phyloP scores from a whole-genome alignment of 208 protist species.

The Strigomonas oncopelti region DNA sequence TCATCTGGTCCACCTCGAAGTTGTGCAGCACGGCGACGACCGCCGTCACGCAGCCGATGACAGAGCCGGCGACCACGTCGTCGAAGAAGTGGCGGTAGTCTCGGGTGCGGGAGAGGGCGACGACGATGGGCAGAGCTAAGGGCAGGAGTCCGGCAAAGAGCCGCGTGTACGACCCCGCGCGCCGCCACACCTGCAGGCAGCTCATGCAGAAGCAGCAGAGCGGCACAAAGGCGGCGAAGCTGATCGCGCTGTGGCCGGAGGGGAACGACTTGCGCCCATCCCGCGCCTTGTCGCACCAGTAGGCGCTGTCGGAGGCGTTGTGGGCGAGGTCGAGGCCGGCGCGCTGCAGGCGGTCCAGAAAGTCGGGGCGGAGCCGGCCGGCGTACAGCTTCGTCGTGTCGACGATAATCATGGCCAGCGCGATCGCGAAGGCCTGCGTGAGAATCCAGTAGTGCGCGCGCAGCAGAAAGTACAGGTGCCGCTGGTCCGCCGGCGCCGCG shows the following conservation, averaged over 20 bases:
- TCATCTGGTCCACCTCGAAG: constrained; percentile 3
- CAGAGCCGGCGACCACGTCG: constrained; percentile 48
- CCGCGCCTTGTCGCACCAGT: constrained; percentile 27
- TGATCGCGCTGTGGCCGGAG: constrained; percentile 38
- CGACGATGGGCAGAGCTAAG: constrained; percentile 26
- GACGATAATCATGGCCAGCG: constrained; percentile 44
- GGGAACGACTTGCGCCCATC: constrained; percentile 35
- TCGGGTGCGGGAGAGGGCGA: constrained; percentile 50
- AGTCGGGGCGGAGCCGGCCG: constrained; percentile 61
- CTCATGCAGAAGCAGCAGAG: constrained; percentile 26
- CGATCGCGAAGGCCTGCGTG: constrained; percentile 39
- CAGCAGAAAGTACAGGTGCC: constrained; percentile 13
- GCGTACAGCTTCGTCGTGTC: constrained; percentile 55
- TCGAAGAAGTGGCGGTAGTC: constrained; percentile 66
- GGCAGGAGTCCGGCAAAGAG: constrained; percentile 16
- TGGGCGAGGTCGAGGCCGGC: constrained; percentile 11
- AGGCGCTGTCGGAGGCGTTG: constrained; percentile 1
- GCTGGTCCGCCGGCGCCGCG: no score
- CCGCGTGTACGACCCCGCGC: not conserved
- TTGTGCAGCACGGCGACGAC: constrained; percentile 21
- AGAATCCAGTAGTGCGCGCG: constrained; percentile 54
- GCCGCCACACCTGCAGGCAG: not conserved
- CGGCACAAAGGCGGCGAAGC: constrained; percentile 35
- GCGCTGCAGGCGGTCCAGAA: constrained; percentile 37
- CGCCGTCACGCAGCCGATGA: constrained; percentile 33